Base-by-base conservation (phyloP, 2,329 filamentous ascomycete species). In the Stachybotrys elegans region DNA sequence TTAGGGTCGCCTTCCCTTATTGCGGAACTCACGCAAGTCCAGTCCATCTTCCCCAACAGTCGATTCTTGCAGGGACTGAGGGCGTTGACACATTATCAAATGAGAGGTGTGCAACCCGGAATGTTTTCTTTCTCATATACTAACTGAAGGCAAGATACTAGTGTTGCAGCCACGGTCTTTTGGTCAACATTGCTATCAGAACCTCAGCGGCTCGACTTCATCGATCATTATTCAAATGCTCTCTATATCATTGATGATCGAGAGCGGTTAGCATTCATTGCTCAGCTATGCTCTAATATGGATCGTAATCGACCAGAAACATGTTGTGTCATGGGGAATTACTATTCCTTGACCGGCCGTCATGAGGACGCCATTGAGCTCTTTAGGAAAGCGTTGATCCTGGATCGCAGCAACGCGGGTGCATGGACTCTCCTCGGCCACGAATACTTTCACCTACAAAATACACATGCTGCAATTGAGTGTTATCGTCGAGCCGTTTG, bases 381-480 rank as follows among this genome's bases (percentile, higher is more conserved):
- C 6, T 41, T 41, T n/a, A 9, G 25, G 22, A 27, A 41, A 31
- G 39, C 23, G 20, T 41, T 20, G 20, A 39, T 12, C 36, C 36
- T 29, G 25, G 25, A 29, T 29, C 25, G 25, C 25, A 29, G 25
- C 25, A 29, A 29, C 25, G 25, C 25, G 25, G 25, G 25, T 29
- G 25, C 25, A 9, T 29, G 25, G 25, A 29, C 25, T 29, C 25
- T 29, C 25, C 25, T 29, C 25, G 25, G 25, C 25, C 25, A 29
- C 25, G 25, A 29, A 29, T 29, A 29, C 25, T n/a, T 29, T 29
- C 37, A 25, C 20, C 19, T 9, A 35, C 19, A 13, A 46, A 39
- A 21, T 21, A 40, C n/a, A 25, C 25, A 29, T 29, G 13, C 20
- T 25, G 43, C 25, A 40, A 47, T 47, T 43, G 45, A 29, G 25